These are phyloP conservation scores for Pulveroboletus ravenelii DNA, from an alignment of 768 basidiomycete genomes.

Conservation along the genomic window DNA sequence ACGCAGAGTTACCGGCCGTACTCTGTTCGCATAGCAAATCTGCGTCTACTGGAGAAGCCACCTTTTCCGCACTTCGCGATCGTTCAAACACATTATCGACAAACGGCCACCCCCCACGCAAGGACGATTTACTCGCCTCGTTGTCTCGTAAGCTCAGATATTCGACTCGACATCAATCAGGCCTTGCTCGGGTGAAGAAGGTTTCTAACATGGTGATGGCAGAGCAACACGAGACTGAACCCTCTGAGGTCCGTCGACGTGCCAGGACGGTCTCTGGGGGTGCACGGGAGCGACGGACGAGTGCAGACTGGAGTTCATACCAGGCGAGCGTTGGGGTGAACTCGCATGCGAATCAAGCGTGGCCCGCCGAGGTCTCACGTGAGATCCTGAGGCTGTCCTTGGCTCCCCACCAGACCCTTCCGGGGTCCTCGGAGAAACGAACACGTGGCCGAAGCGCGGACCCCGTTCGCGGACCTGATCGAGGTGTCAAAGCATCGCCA, in stretches of 20 bases:
- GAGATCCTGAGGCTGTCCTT: conserved; percentile 51
- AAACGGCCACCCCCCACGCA: conserved; percentile 9
- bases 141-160: conserved; percentile 25
- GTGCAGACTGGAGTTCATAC: conserved; percentile 54
- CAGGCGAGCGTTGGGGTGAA: conserved; percentile 38
- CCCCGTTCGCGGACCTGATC: conserved; percentile 17
- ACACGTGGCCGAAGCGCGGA: conserved; percentile 21
- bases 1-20: conserved; percentile 27
- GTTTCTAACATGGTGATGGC: conserved; percentile 1
- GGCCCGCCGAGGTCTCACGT: conserved; percentile 57
- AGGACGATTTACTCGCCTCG: conserved; percentile 20
- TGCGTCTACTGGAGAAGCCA: conserved; percentile 3
- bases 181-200: conserved; percentile 25
- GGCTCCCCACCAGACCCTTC: conserved; percentile 4
- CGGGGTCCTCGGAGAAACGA: conserved; percentile 23
- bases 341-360: conserved; percentile 35
- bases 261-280: conserved; percentile 32
- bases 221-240: conserved; percentile 4
- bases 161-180: conserved; percentile 25
- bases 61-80: conserved; percentile 13
- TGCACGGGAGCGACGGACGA: conserved; percentile 41
- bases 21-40: conserved; percentile 20
- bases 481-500: conserved; percentile 5
- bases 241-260: conserved; percentile 12
- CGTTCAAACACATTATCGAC: conserved; percentile 24